A percentile compares a stretch with the other conserved stretches of the same genome.
Conservation (phyloP, 2,329 filamentous ascomycete genomes). For the Aspergillus pseudonomiae region DNA sequence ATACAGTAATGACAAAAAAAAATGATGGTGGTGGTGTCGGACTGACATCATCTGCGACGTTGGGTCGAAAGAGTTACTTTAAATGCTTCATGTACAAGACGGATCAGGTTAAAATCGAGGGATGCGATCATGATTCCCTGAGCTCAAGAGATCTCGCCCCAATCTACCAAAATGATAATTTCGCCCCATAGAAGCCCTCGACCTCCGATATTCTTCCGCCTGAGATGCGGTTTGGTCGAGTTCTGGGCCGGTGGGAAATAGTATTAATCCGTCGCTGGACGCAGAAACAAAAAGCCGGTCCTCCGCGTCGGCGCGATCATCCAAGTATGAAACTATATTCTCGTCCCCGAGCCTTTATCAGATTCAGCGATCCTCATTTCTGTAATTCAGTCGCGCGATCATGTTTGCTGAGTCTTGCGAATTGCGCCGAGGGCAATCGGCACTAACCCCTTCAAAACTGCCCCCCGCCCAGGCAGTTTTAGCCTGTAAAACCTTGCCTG, state of each 20-base stretch:
- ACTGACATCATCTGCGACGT: background rate
- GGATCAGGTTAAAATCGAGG: constrained; percentile 5
- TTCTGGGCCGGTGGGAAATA: constrained; percentile 39
- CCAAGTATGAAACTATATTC: constrained; percentile 34
- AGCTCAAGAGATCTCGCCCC: background rate
- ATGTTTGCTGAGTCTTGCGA: constrained; percentile 38
- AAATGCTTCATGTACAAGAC: constrained; percentile 17
- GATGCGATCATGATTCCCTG: background rate
- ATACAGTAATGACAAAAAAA: background rate
- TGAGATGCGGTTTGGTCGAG: constrained; percentile 17
- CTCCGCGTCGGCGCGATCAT: constrained; percentile 40
- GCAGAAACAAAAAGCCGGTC: constrained; percentile 47
- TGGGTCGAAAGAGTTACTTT: background rate
- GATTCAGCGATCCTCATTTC: constrained; percentile 16
- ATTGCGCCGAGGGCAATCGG: constrained; percentile 33
- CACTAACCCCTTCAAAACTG: constrained; percentile 40
- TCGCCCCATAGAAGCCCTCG: background rate
- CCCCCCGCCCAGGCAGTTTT: constrained; percentile 39
- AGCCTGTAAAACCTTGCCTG: constrained; percentile 40
- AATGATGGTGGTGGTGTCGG: background rate
- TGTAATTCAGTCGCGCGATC: constrained; percentile 26
- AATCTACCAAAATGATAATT: background rate
- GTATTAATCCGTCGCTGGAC: constrained; percentile 46
- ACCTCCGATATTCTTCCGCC: constrained; percentile 1
- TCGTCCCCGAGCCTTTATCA: constrained; percentile 20